Evolutionary conservation across 148 eudicot genomes (phyloP).

Genomic region (Fagopyrum tataricum): DNA sequence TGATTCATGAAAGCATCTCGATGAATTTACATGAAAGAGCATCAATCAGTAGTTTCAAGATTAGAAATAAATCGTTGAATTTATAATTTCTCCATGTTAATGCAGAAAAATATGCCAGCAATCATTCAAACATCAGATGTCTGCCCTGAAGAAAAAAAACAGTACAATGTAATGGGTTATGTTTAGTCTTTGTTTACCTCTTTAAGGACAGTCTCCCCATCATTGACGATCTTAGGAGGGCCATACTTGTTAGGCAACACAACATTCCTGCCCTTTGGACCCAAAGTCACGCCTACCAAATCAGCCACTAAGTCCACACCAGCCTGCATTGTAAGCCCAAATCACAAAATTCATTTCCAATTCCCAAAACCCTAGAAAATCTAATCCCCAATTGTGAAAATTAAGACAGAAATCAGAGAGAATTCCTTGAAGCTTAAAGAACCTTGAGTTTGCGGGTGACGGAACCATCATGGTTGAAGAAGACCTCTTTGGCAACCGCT

Average conservation of each 20-base stretch:
- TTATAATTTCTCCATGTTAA: not conserved
- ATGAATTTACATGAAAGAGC: too few relatives aligned
- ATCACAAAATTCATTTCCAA: not conserved
- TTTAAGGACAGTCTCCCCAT: slow-evolving; percentile 93
- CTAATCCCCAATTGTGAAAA: not conserved
- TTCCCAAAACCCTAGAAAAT: not conserved
- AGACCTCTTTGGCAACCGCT: slow-evolving; percentile 67
- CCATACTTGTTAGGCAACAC: slow-evolving; percentile 87
- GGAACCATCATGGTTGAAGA: slow-evolving; percentile 81
- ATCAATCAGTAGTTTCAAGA: not conserved
- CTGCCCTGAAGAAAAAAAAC: not conserved
- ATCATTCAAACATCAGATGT: not conserved
- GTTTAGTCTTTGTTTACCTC: slow-evolving; percentile 33
- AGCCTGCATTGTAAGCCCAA: slow-evolving; percentile 35
- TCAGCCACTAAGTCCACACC: slow-evolving; percentile 87
- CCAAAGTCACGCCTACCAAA: slow-evolving; percentile 82
- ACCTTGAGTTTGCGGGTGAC: slow-evolving; percentile 84
- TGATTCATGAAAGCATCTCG: too few relatives aligned
- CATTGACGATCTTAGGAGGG: slow-evolving; percentile 95
- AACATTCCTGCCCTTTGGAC: slow-evolving; percentile 97
- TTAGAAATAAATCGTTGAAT: not conserved
- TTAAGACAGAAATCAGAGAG: not conserved
- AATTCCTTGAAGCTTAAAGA: not conserved
- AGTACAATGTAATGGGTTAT: not conserved
- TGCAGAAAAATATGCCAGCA: not conserved